A percentile compares a stretch with the other conserved stretches of the same genome.
Conservation (phyloP, 2,329 filamentous ascomycete species). For the Capronia americana region DNA sequence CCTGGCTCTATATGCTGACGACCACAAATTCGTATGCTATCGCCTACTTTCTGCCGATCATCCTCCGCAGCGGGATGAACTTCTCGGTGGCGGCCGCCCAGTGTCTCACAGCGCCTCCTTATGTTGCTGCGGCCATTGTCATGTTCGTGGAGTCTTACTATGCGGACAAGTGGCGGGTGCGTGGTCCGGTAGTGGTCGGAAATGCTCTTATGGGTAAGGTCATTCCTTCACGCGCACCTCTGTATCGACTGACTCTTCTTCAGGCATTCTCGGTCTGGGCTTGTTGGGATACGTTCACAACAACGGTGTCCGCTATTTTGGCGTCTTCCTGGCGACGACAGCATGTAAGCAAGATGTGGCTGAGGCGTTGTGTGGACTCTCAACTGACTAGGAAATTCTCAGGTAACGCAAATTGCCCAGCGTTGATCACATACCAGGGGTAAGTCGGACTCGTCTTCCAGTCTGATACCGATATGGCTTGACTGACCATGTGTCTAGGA, state of each 20-base stretch:
- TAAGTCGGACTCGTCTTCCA: conserved; percentile 3
- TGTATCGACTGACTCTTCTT: neutral
- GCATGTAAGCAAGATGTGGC: conserved; percentile 1
- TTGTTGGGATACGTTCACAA: conserved; percentile 5
- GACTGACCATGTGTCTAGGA: conserved; percentile 2
- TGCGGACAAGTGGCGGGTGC: conserved; percentile 70
- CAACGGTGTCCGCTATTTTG: conserved; percentile 9
- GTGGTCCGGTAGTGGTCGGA: conserved; percentile 69
- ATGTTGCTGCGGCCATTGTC: conserved; percentile 65
- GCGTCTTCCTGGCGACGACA: conserved; percentile 10
- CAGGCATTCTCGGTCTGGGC: conserved; percentile 9
- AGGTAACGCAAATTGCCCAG: conserved; percentile 76
- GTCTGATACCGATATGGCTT: conserved; percentile 48
- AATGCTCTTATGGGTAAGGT: conserved; percentile 65
- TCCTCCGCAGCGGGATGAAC: conserved; percentile 67
- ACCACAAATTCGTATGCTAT: conserved; percentile 78
- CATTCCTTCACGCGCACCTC: too few relatives aligned
- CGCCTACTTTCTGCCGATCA: conserved; percentile 79
- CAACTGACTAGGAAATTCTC: conserved; percentile 4
- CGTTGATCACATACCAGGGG: conserved; percentile 69
- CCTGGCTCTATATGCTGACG: conserved; percentile 56
- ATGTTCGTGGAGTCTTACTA: conserved; percentile 67
- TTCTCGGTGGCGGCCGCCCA: conserved; percentile 70
- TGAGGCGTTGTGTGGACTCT: too few relatives aligned
- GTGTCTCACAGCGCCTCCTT: conserved; percentile 75